Evolutionary conservation across 805 yeast genomes (phyloP).

Genomic region (Saccharomyces kudriavzevii): DNA sequence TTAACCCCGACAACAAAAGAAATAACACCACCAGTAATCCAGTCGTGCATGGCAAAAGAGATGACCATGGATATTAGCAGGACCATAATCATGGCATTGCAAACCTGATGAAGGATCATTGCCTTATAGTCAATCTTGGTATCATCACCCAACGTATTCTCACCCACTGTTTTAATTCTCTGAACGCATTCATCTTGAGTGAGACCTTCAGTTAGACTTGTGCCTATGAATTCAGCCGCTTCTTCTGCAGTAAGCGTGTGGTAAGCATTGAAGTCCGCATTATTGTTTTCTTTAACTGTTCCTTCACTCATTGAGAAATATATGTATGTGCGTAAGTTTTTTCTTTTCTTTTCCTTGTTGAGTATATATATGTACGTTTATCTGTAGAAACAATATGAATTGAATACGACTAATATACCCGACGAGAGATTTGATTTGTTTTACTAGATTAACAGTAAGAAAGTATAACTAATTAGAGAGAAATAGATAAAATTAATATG

Average conservation of each 20-base stretch:
- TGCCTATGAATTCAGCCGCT: slow-evolving; percentile 49
- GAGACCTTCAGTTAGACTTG: slow-evolving; percentile 56
- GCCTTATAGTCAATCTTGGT: slow-evolving; percentile 60
- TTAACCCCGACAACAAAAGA: slow-evolving; percentile 85
- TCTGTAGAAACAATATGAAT: not conserved
- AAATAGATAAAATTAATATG: not conserved
- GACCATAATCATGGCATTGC: slow-evolving; percentile 83
- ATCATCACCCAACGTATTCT: slow-evolving; percentile 75
- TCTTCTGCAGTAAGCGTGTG: slow-evolving; percentile 54
- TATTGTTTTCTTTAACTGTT: not conserved
- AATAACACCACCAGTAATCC: slow-evolving; percentile 88
- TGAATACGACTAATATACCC: not conserved
- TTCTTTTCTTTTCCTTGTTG: not conserved
- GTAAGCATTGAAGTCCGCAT: slow-evolving; percentile 32
- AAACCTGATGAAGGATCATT: slow-evolving; percentile 74
- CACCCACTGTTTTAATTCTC: slow-evolving; percentile 65
- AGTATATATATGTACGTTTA: not conserved
- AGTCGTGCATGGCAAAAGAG: slow-evolving; percentile 83
- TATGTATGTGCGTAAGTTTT: not conserved
- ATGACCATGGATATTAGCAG: slow-evolving; percentile 82
- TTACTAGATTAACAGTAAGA: too few relatives aligned
- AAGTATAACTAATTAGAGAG: too few relatives aligned
- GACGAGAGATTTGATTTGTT: not conserved
- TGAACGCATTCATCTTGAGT: slow-evolving; percentile 54
- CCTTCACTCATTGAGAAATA: not conserved